A percentile compares a stretch with the other conserved stretches of the same genome.
Conservation (phyloP, 1,284 basidiomycete species). For the Neolentinus lepideus region DNA sequence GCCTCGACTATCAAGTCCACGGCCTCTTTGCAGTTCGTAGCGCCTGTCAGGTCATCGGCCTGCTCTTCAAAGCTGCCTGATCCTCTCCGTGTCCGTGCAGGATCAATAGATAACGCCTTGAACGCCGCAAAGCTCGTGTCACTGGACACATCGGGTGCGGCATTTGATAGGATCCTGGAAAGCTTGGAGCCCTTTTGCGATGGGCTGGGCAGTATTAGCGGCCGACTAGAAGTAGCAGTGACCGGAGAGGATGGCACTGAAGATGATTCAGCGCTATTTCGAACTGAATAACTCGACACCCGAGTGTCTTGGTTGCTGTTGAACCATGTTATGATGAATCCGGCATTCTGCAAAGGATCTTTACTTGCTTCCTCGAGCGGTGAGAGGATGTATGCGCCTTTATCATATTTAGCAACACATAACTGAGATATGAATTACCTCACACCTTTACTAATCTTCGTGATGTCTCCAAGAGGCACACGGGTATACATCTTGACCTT, state of each 20-base stretch:
- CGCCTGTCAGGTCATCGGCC: constrained; percentile 53
- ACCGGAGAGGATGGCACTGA: constrained; percentile 18
- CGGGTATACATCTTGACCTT: constrained; percentile 88
- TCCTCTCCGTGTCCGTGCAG: constrained; percentile 44
- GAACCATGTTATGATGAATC: constrained; percentile 75
- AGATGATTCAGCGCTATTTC: constrained; percentile 47
- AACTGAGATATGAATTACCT: not conserved
- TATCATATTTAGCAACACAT: constrained; percentile 1
- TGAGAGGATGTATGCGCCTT: constrained; percentile 87
- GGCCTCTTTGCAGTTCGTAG: constrained; percentile 68
- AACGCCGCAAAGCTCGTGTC: constrained; percentile 59
- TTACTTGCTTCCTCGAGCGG: constrained; percentile 86
- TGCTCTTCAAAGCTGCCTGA: constrained; percentile 49
- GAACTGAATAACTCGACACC: constrained; percentile 77
- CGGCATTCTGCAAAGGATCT: constrained; percentile 81
- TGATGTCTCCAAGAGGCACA: constrained; percentile 79
- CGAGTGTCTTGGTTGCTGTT: constrained; percentile 61
- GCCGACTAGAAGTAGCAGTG: constrained; percentile 1
- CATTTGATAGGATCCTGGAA: constrained; percentile 25
- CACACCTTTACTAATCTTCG: constrained; percentile 77
- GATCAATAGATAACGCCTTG: constrained; percentile 68
- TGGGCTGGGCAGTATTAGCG: constrained; percentile 5
- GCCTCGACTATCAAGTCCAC: constrained; percentile 69
- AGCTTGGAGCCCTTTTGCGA: constrained; percentile 20
- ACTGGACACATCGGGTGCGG: constrained; percentile 22